Base-by-base conservation (phyloP, 768 basidiomycete genomes). In the Pleurotus eryngii region DNA sequence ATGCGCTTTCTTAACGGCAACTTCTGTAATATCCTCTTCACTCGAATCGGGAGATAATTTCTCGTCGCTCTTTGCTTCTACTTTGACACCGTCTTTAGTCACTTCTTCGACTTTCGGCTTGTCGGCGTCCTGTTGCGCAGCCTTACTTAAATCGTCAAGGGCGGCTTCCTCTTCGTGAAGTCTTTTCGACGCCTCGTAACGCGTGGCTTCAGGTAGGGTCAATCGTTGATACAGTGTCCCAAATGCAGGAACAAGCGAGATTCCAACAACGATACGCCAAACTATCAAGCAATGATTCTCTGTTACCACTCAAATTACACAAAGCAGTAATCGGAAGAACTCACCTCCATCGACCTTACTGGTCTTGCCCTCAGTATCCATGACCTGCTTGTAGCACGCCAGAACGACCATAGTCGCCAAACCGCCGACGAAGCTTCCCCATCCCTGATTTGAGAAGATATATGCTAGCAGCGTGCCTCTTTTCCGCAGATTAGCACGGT, bases 371-470 rank as follows among this genome's bases (percentile, higher is more conserved):
- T 81, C 70, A 40, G 70, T 79, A 42, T 88, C 76, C 79, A 91
- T 88, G 7, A 78, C 78, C 58, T 74, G 68, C 63, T 82, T 84
- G 72, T 89, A 91, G 40, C 77, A 79, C 1, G 78, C 73, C 27
- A 91, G 74, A 17, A 88, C 81, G 61, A 90, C 73, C 64, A 90
- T 80, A 4, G 83, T 83, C 20, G 77, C 76, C 59, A 91, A 66
- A 47, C 78, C 77, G 6, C 87, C 90, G 37, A 83, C 64, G 55
- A 92, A 77, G 42, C 77, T 83, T 26, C 90, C 89, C 87, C 88
- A 90, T 9, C 89, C 90, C 68, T 90, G 86, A 67, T 85, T 86
- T 0, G 86, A 77, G 62, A 90, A 90, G 62, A 89, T 87, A 65
- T 87, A 89, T 18, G 84, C 77, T n/a, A 92, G 77, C 70, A 92